phyloP scores from a whole-genome alignment of 2,329 filamentous ascomycete species.

The Fusarium drepaniforme region DNA sequence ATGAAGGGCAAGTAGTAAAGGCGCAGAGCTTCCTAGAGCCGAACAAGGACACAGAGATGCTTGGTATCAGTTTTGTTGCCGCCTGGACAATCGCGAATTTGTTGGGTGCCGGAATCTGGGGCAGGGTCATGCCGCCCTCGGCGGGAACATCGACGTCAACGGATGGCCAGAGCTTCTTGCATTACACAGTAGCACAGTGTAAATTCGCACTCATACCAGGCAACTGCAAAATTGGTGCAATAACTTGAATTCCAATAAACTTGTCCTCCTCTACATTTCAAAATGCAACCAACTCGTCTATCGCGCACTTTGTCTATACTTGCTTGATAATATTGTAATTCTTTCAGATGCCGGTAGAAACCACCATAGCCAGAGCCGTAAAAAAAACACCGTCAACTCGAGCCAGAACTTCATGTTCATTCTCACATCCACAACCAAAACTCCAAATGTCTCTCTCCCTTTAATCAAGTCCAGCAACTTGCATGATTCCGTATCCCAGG shows the following conservation, averaged over 20 bases:
- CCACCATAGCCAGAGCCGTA: constrained; percentile 2
- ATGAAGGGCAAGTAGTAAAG: constrained; percentile 5
- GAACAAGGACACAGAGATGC: neutral
- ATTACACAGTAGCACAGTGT: constrained; percentile 42
- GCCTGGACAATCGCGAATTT: constrained; percentile 7
- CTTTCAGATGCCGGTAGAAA: constrained; percentile 3
- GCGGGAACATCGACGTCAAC: constrained; percentile 47
- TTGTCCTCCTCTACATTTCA: neutral
- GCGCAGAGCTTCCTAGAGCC: neutral
- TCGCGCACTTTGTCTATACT: constrained; percentile 31
- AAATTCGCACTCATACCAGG: constrained; percentile 13
- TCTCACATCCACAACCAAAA: neutral
- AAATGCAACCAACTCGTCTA: constrained; percentile 25
- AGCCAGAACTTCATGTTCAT: neutral
- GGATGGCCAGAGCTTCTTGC: constrained; percentile 43
- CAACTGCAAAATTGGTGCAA: neutral
- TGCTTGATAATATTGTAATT: constrained; percentile 13
- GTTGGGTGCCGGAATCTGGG: constrained; percentile 26
- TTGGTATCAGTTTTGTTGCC: constrained; percentile 13
- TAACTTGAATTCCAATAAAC: neutral
- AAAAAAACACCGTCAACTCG: constrained; percentile 7
- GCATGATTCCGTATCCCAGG: constrained; percentile 92
- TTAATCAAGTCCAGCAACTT: constrained; percentile 73
- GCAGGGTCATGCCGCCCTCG: constrained; percentile 33
- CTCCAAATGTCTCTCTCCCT: neutral